phyloP scores from a whole-genome alignment of 2,329 filamentous ascomycete genomes.

The Fusarium bactridioides region DNA sequence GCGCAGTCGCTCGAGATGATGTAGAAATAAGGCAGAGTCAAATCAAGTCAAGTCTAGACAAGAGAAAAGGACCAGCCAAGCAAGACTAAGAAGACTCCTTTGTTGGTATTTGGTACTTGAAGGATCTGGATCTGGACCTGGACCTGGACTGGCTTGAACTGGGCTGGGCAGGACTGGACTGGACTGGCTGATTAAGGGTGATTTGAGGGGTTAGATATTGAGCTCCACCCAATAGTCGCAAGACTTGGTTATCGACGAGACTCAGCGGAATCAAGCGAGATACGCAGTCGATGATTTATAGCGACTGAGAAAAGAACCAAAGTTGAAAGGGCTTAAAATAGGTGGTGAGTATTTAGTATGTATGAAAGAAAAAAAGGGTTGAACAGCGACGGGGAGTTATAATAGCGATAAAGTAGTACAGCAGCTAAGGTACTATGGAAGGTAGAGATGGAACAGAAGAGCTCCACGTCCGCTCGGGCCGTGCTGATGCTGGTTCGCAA shows the following conservation, averaged over 20 bases:
- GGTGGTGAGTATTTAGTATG: neutral
- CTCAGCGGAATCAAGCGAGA: neutral
- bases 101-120: constrained; percentile 25
- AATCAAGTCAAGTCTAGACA: neutral
- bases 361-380: constrained; percentile 13
- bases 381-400: constrained; percentile 7
- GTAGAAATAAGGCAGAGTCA: constrained; percentile 22
- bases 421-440: neutral
- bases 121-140: neutral
- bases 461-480: constrained; percentile 37
- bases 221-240: constrained; percentile 34
- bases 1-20: constrained; percentile 21
- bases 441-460: constrained; percentile 32
- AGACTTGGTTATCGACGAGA: constrained; percentile 9
- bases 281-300: constrained; percentile 16
- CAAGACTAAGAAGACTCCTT: constrained; percentile 33
- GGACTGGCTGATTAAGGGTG: constrained; percentile 31
- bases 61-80: constrained; percentile 33
- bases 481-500: constrained; percentile 22
- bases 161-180: neutral
- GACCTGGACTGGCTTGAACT: neutral
- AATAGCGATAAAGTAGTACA: constrained; percentile 4
- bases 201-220: constrained; percentile 29
- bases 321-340: neutral
- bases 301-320: neutral